phyloP scores from a whole-genome alignment of 1,284 basidiomycete species.

The Wolfiporia cocos region DNA sequence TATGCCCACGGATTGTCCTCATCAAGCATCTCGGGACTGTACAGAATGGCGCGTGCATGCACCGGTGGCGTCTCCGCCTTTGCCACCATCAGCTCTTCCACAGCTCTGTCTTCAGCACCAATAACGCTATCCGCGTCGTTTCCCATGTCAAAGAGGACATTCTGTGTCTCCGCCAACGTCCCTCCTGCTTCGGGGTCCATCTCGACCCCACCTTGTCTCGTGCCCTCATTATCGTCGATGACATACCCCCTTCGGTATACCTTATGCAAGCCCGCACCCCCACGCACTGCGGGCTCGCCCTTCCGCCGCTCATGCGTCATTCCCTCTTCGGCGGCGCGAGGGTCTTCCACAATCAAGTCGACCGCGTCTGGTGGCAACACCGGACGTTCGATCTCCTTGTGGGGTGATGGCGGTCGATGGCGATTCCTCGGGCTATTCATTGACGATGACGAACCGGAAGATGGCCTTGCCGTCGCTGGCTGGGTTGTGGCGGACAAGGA shows the following conservation, averaged over 20 bases:
- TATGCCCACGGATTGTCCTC: conserved; percentile 54
- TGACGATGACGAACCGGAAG: conserved; percentile 16
- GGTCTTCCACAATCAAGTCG: conserved; percentile 70
- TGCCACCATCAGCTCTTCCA: conserved; percentile 19
- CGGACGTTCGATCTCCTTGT: conserved; percentile 29
- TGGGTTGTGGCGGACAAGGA: conserved; percentile 11
- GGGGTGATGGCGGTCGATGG: conserved; percentile 28
- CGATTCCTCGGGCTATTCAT: conserved; percentile 22
- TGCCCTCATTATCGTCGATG: conserved; percentile 34
- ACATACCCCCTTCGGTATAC: conserved; percentile 49
- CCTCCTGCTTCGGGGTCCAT: conserved; percentile 23
- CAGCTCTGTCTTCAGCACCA: conserved; percentile 22
- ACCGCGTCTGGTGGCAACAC: conserved; percentile 67
- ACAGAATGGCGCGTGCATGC: conserved; percentile 31
- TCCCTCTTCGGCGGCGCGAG: conserved; percentile 42
- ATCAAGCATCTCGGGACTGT: conserved; percentile 26
- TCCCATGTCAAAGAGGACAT: conserved; percentile 14
- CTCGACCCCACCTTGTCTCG: conserved; percentile 34
- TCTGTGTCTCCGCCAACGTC: conserved; percentile 13
- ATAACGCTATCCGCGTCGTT: conserved; percentile 24
- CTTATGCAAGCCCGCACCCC: conserved; percentile 36
- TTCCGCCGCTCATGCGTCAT: conserved; percentile 43
- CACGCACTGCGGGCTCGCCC: conserved; percentile 42
- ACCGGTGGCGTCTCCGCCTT: conserved; percentile 38
- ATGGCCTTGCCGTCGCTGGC: conserved; percentile 3